Percentiles rank a stretch among this genome's conserved stretches.
Evolutionary conservation across 179 eudicot species (phyloP).

Genomic region (Camellia oleifera): DNA sequence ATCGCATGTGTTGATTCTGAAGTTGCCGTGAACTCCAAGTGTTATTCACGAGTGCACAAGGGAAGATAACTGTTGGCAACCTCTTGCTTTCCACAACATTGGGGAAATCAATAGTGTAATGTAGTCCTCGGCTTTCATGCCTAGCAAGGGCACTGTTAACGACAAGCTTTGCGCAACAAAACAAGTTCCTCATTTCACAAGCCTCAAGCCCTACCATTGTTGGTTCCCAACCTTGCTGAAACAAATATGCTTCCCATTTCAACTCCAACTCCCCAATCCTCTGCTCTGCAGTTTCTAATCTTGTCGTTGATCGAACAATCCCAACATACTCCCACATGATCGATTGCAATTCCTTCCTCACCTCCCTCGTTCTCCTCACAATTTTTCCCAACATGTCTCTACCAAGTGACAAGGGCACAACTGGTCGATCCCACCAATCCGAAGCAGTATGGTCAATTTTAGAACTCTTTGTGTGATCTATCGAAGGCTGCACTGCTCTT

Average conservation of each 20-base stretch:
- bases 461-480: slow-evolving; percentile 57
- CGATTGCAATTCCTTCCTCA: slow-evolving; percentile 65
- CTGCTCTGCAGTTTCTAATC: slow-evolving; percentile 63
- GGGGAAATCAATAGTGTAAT: slow-evolving; percentile 77
- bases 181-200: slow-evolving; percentile 91
- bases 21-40: slow-evolving; percentile 94
- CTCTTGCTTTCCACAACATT: slow-evolving; percentile 75
- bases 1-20: slow-evolving; percentile 43
- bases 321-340: slow-evolving; percentile 93
- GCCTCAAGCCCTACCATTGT: slow-evolving; percentile 85
- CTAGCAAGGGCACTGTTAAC: slow-evolving; percentile 81
- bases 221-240: slow-evolving; percentile 89
- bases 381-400: slow-evolving; percentile 32
- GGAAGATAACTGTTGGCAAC: slow-evolving; percentile 79
- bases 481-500: slow-evolving; percentile 78
- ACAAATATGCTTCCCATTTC: slow-evolving; percentile 80
- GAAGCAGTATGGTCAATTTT: slow-evolving; percentile 27
- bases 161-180: slow-evolving; percentile 88
- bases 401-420: slow-evolving; percentile 48
- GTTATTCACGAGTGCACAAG: slow-evolving; percentile 41
- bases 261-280: slow-evolving; percentile 74
- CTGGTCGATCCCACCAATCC: slow-evolving; percentile 58
- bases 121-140: slow-evolving; percentile 92
- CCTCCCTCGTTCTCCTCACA: slow-evolving; percentile 47
- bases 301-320: slow-evolving; percentile 73